Conservation (phyloP, 441 rosid species). For the Gossypium aridum region DNA sequence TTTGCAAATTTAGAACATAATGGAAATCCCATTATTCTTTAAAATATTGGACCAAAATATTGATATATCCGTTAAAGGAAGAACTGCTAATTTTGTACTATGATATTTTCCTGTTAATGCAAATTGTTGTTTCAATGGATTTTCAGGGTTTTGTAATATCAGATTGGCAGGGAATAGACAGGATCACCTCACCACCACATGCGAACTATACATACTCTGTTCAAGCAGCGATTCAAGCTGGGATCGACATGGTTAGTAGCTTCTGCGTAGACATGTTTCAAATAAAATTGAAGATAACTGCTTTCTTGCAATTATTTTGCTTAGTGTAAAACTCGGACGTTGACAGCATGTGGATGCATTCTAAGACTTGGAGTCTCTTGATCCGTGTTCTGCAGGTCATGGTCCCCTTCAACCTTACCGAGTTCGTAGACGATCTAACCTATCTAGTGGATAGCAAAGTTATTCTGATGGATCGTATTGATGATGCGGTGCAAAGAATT, state of each 20-base stretch:
- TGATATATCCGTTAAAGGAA: not conserved
- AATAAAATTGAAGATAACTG: not conserved
- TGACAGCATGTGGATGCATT: conserved; percentile 1
- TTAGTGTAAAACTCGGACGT: not conserved
- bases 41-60: not conserved
- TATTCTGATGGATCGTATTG: conserved; percentile 57
- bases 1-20: not conserved
- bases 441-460: conserved; percentile 45
- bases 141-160: conserved; percentile 71
- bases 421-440: conserved; percentile 58
- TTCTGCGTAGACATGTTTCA: conserved; percentile 10
- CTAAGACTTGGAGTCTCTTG: conserved; percentile 4
- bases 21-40: not conserved
- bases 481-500: conserved; percentile 75
- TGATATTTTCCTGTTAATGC: conserved; percentile 11
- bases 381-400: conserved; percentile 43
- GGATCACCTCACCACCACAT: conserved; percentile 50
- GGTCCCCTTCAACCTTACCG: conserved; percentile 63
- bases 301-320: not conserved
- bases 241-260: conserved; percentile 61
- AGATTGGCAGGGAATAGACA: conserved; percentile 73
- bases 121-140: conserved; percentile 11
- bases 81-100: not conserved
- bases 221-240: conserved; percentile 57
- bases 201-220: conserved; percentile 56